Evolutionary conservation across 805 yeast genomes (phyloP).

Genomic region (Metschnikowia sp.): DNA sequence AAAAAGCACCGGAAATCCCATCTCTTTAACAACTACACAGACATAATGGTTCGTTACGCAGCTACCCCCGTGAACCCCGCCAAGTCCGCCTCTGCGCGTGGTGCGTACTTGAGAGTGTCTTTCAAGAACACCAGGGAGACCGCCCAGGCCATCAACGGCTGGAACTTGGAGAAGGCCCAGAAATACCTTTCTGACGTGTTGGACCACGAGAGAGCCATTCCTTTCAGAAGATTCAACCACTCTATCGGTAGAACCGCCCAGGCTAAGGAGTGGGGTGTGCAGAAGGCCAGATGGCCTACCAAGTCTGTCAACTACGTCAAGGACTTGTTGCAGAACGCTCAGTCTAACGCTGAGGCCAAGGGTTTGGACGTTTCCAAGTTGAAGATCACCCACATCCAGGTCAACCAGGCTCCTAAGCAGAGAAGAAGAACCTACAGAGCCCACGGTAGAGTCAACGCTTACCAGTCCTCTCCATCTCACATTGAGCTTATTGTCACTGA

Average conservation of each 20-base stretch:
- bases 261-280: constrained; percentile 99
- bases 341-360: constrained; percentile 95
- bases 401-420: constrained; percentile 99
- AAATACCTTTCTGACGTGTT: constrained; percentile 92
- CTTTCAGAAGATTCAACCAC: constrained; percentile 96
- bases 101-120: constrained; percentile 98
- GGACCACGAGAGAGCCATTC: constrained; percentile 99
- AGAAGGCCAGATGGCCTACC: constrained; percentile 99
- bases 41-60: constrained; percentile 97
- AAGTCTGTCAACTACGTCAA: constrained; percentile 95
- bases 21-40: constrained; percentile 13
- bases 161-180: constrained; percentile 96
- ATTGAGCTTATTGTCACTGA: constrained; percentile 96
- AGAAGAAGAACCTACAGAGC: constrained; percentile 99
- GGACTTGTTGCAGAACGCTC: constrained; percentile 95
- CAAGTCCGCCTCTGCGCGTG: constrained; percentile 98
- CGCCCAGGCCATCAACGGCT: constrained; percentile 97
- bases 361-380: constrained; percentile 95
- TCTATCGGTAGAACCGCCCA: constrained; percentile 99
- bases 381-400: constrained; percentile 97
- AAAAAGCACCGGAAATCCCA: constrained; percentile 5
- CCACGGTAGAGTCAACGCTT: constrained; percentile 99
- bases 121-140: constrained; percentile 99
- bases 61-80: constrained; percentile 99
- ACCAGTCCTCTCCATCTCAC: constrained; percentile 98